A percentile compares a stretch with the other conserved stretches of the same genome.
phyloP scores from a whole-genome alignment of 208 protist genomes.

The Leishmania turanica region DNA sequence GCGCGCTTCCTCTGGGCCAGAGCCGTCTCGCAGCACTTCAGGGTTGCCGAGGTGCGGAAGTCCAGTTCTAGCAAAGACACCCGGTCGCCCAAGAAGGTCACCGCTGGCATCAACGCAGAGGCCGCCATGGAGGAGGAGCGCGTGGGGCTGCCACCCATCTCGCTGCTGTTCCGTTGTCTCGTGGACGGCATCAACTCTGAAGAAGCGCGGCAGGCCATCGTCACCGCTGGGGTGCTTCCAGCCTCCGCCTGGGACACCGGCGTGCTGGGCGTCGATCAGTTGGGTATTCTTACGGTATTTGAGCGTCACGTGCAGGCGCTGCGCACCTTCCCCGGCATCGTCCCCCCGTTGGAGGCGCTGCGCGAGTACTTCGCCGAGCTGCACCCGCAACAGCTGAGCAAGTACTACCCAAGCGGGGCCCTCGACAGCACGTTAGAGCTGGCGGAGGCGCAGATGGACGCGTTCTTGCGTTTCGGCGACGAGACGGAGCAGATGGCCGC shows the following conservation, averaged over 20 bases:
- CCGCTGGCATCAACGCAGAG: conserved; percentile 15
- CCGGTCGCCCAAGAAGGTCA: not conserved
- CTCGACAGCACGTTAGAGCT: conserved; percentile 47
- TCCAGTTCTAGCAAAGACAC: not conserved
- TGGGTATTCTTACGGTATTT: conserved; percentile 69
- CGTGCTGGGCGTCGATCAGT: conserved; percentile 55
- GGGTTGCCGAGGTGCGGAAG: conserved; percentile 27
- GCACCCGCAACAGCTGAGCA: conserved; percentile 36
- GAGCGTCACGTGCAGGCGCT: conserved; percentile 62
- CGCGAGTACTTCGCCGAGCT: conserved; percentile 61
- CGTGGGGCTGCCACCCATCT: conserved; percentile 44
- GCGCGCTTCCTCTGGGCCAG: conserved; percentile 49
- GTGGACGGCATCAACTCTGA: conserved; percentile 61
- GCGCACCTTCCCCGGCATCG: conserved; percentile 43
- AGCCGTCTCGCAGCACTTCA: conserved; percentile 45
- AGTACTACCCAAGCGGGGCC: conserved; percentile 17
- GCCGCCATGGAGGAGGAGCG: conserved; percentile 24
- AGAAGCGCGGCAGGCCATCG: conserved; percentile 18
- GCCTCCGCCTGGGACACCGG: conserved; percentile 22
- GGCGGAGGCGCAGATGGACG: conserved; percentile 58
- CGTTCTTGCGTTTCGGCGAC: conserved; percentile 52
- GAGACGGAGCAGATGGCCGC: conserved; percentile 37
- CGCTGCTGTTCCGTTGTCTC: conserved; percentile 65
- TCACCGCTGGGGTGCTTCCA: conserved; percentile 20
- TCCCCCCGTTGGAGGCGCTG: conserved; percentile 53